Percentiles rank a stretch among this genome's conserved stretches.
Conservation (phyloP, 1,139 yeast species). For the Taphrina communis region DNA sequence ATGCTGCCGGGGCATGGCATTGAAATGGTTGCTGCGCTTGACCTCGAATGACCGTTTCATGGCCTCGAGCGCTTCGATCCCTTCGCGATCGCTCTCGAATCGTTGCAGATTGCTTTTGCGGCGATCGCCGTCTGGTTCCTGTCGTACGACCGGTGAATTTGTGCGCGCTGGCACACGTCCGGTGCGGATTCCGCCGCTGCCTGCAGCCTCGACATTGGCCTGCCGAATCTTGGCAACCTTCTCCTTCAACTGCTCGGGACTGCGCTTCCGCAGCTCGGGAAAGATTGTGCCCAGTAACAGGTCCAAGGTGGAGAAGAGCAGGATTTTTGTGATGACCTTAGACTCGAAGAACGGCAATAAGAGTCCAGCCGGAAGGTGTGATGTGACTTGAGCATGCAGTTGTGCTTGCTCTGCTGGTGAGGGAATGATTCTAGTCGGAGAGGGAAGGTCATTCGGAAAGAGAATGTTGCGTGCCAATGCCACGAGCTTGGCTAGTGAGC, state of each 20-base stretch:
- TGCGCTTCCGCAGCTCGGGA: conserved; percentile 29
- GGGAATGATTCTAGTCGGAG: conserved; percentile 21
- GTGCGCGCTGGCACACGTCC: conserved; percentile 1
- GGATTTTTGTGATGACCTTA: conserved; percentile 20
- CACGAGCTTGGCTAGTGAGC: conserved; percentile 18
- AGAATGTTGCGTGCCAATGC: conserved; percentile 9
- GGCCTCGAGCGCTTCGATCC: conserved; percentile 14
- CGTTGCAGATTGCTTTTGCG: neutral
- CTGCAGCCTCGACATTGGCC: conserved; percentile 30
- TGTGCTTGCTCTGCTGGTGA: conserved; percentile 3
- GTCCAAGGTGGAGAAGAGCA: conserved; percentile 20
- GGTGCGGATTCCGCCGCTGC: conserved; percentile 22
- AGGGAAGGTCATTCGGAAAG: conserved; percentile 29
- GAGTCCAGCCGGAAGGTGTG: conserved; percentile 11
- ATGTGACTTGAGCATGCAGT: conserved; percentile 5
- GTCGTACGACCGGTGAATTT: neutral
- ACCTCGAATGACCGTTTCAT: conserved; percentile 17
- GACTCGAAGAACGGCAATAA: conserved; percentile 22
- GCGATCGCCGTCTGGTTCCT: neutral
- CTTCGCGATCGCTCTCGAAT: conserved; percentile 14
- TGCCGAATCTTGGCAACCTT: conserved; percentile 23
- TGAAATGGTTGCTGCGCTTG: neutral
- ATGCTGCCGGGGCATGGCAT: neutral
- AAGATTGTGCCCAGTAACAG: conserved; percentile 22
- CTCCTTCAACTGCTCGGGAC: conserved; percentile 33